Conservation (phyloP, 352 stramenopile genomes). For the Pythium periplocum region DNA sequence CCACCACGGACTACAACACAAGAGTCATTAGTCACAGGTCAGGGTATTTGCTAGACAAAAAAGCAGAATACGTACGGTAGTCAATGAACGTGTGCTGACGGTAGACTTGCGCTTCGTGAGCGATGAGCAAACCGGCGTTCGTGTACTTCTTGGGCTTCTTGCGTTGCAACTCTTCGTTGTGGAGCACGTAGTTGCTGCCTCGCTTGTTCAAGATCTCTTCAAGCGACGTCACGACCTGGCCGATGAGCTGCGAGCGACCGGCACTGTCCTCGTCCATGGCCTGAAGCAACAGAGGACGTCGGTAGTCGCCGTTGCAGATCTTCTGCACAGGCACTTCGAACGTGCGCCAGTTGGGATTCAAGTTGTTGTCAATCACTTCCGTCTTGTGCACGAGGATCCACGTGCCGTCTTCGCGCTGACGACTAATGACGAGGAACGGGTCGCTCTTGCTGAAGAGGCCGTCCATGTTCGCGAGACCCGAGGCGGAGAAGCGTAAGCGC, state of each 20-base stretch:
- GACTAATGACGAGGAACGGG: constrained; percentile 51
- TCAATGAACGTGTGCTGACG: constrained; percentile 51
- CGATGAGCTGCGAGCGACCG: constrained; percentile 68
- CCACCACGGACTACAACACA: constrained; percentile 48
- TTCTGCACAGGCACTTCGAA: constrained; percentile 57
- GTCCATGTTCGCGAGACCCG: constrained; percentile 54
- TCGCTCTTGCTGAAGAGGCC: constrained; percentile 64
- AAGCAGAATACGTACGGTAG: constrained; percentile 32
- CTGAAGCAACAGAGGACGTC: constrained; percentile 64
- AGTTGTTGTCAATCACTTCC: constrained; percentile 67
- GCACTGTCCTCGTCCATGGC: constrained; percentile 77
- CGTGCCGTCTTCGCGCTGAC: constrained; percentile 45
- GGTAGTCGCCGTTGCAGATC: constrained; percentile 74
- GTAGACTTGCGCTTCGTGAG: constrained; percentile 33
- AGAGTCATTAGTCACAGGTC: neutral
- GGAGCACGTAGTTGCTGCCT: constrained; percentile 44
- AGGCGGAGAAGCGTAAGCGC: constrained; percentile 40
- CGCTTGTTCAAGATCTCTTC: constrained; percentile 51
- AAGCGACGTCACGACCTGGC: constrained; percentile 48
- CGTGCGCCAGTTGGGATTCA: constrained; percentile 60
- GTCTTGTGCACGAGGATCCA: constrained; percentile 60
- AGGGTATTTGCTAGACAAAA: neutral
- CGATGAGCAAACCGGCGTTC: constrained; percentile 44
- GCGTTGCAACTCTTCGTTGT: constrained; percentile 47
- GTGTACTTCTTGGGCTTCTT: constrained; percentile 76